These are phyloP conservation scores for Rhytidhysteron rufulum DNA, from an alignment of 2,329 filamentous ascomycete genomes.

Conservation along the genomic window DNA sequence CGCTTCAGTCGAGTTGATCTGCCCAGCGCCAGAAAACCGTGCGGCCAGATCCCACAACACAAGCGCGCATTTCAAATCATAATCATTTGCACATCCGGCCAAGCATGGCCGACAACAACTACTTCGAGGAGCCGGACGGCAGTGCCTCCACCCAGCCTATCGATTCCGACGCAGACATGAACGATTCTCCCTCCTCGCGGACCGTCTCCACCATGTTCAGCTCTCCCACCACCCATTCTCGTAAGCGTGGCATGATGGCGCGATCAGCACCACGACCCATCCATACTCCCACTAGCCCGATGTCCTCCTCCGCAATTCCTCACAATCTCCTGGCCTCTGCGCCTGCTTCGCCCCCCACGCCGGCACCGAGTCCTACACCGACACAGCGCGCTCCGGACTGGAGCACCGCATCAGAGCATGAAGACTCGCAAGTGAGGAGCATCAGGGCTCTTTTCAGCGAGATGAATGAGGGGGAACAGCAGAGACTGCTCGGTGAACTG, in stretches of 20 bases:
- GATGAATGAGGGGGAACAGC: constrained; percentile 70
- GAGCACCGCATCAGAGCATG: constrained; percentile 73
- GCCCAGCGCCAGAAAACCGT: no score
- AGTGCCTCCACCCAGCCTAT: constrained; percentile 17
- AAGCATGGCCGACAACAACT: constrained; percentile 27
- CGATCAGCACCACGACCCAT: constrained; percentile 43
- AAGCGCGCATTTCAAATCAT: no score
- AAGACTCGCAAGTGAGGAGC: constrained; percentile 77
- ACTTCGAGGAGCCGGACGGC: constrained; percentile 17
- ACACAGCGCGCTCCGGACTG: constrained; percentile 65
- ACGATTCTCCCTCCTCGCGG: constrained; percentile 27
- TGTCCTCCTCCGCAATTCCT: constrained; percentile 48
- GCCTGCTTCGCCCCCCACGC: constrained; percentile 64
- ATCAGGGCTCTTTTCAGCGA: constrained; percentile 76
- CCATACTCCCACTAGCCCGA: constrained; percentile 49
- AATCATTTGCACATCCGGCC: no score
- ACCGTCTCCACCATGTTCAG: constrained; percentile 26
- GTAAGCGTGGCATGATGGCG: constrained; percentile 38
- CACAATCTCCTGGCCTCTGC: constrained; percentile 61
- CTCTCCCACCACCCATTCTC: constrained; percentile 30
- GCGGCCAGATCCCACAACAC: no score
- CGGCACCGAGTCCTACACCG: constrained; percentile 62
- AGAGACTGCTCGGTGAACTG: constrained; percentile 79
- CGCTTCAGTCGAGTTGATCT: no score
- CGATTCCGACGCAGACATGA: constrained; percentile 35